Evolutionary conservation across 2,329 filamentous ascomycete genomes (phyloP).

Genomic region (Dryadomyces quercus-mongolicae): DNA sequence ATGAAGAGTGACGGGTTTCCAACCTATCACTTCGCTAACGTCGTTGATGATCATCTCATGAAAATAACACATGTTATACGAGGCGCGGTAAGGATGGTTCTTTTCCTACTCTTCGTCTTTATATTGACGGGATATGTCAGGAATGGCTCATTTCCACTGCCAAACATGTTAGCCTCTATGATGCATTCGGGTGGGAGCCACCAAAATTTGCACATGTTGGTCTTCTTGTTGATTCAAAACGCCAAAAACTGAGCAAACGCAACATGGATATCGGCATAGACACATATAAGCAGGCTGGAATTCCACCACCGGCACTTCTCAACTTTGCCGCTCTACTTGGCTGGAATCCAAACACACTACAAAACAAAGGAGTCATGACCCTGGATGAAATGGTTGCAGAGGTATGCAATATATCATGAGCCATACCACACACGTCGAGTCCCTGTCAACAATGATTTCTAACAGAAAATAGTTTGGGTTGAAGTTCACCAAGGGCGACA

Average conservation of each 20-base stretch:
- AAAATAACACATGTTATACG: conserved; percentile 90
- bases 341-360: conserved; percentile 50
- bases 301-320: conserved; percentile 38
- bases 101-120: conserved; percentile 5
- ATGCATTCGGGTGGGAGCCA: conserved; percentile 62
- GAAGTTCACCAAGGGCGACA: conserved; percentile 85
- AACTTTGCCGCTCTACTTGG: conserved; percentile 83
- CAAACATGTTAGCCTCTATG: conserved; percentile 56
- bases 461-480: conserved; percentile 24
- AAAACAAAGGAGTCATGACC: conserved; percentile 56
- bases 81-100: conserved; percentile 48
- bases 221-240: conserved; percentile 55
- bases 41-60: conserved; percentile 94
- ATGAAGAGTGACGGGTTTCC: conserved; percentile 86
- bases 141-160: conserved; percentile 97
- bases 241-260: conserved; percentile 78
- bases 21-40: conserved; percentile 95
- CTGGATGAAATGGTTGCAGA: conserved; percentile 58
- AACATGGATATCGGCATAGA: conserved; percentile 42
- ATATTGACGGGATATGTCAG: conserved; percentile 21
- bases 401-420: conserved; percentile 28
- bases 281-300: conserved; percentile 33
- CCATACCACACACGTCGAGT: too few species aligned
- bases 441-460: neutral
- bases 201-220: conserved; percentile 74